Evolutionary conservation across 306 rosid genomes (phyloP), one percentile per base, ranked within the genome.

Genomic region (Lathyrus aphaca): DNA sequence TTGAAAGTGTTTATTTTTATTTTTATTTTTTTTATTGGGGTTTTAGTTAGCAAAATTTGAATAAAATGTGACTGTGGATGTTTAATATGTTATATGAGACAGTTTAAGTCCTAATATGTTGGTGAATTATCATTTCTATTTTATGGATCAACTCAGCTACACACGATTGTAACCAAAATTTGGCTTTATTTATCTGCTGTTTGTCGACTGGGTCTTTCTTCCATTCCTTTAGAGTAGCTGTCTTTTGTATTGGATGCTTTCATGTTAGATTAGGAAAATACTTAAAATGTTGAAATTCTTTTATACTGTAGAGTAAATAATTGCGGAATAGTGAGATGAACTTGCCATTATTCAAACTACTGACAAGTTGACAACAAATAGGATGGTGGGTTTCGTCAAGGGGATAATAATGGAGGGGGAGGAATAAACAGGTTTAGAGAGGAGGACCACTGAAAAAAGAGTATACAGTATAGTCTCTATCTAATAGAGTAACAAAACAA

Each of bases 201-300:
- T n/a, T 57, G 43, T 29, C 1, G 35, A n/a, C 5, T 32, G 23
- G 32, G 21, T 32, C 44, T 59, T 27, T 57, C 42, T 29, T 64
- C 40, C 51, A 76, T 54, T 77, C 61, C 66, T 43, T 54, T 63
- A 17, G 63, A 66, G 67, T 42, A 53, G 72, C 37, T 70, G 64
- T 64, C 11, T n/a, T 10, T 62, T 23, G 44, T 60, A 55, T 48
- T 44, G 30, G 65, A 65, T 67, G 45, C 21, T 67, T 50, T 73
- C 55, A 43, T 42, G 60, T 58, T 59, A 72, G 60, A 46, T 58
- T 60, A 53, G 38, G 12, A 25, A 45, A 59, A 39, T 35, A 58
- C 45, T 39, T 27, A 32, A 29, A 49, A 58, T 67, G 11, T n/a
- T 57, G 53, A 67, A 8, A 16, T 38, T 39, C 43, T 56, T 23